A percentile compares a stretch with the other conserved stretches of the same genome.
Conservation (phyloP, 306 rosid species). For the Quercus engelmannii region DNA sequence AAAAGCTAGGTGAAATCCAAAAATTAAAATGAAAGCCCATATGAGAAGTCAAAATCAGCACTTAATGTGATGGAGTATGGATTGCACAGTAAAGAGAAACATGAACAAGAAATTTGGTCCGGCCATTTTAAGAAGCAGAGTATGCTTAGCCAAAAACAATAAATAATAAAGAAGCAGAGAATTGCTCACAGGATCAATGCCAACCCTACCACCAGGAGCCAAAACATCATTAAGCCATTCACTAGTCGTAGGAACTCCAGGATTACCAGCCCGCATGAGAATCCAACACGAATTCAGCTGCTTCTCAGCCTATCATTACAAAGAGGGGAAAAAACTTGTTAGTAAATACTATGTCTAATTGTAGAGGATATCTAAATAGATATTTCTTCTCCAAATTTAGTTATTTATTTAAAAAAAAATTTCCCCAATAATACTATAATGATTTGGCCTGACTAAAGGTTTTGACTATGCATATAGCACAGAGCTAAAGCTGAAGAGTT, state of each 20-base stretch:
- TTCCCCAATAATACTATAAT: no score
- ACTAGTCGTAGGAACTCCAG: conserved; percentile 72
- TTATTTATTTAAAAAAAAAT: no score
- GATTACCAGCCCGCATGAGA: conserved; percentile 92
- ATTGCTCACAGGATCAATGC: conserved; percentile 94
- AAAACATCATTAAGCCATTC: conserved; percentile 91
- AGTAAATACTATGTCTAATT: neutral
- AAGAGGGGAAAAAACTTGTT: neutral
- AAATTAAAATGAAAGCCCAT: neutral
- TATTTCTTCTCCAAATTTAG: neutral
- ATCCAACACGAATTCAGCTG: conserved; percentile 82
- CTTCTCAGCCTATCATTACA: conserved; percentile 74
- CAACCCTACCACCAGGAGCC: conserved; percentile 87
- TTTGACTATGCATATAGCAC: neutral
- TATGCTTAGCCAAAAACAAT: neutral
- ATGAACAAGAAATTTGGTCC: neutral
- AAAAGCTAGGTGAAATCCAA: neutral
- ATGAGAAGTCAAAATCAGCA: neutral
- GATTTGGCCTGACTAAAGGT: neutral
- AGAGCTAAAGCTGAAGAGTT: neutral
- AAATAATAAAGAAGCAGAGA: conserved; percentile 6
- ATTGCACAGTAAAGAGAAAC: neutral
- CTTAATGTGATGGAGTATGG: neutral
- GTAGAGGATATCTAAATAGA: neutral
- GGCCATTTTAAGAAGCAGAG: conserved; percentile 12